Evolutionary conservation across 2,329 filamentous ascomycete genomes (phyloP), one percentile per base, ranked within the genome.

Genomic region (Colletotrichum trifolii): DNA sequence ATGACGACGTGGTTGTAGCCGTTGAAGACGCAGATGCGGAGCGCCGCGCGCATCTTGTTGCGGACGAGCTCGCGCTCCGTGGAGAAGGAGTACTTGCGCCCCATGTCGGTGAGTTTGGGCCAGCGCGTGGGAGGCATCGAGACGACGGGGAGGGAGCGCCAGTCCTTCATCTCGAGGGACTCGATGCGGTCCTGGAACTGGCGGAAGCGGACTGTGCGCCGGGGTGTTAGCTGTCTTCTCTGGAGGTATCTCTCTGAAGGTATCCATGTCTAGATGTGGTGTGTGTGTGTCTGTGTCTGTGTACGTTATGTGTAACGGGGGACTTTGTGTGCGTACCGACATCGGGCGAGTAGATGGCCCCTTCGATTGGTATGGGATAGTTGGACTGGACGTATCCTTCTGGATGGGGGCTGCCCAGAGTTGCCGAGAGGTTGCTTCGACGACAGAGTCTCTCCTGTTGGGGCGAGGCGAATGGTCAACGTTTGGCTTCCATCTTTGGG

Each of bases 41-140:
- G 84, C 2, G 90, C 88, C 1, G 87, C 86, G 25, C 88, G 86
- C 75, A 94, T 89, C 77, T 93, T 93, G 71, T 91, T 88, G 71
- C 84, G 85, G 78, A 92, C 91, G 74, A 93, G 83, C 69, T 91
- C 87, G 66, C 86, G 86, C 77, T 94, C 91, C 71, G 89, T 83
- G 4, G 83, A 81, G 75, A 94, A 94, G 0, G 89, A 91, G 76
- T 93, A 94, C 68, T 86, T 87, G 66, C 82, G 82, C n/a, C 88
- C 89, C 53, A 83, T 82, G 64, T 88, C 86, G 70, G 89, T 89
- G 43, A 94, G 84, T 76, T 93, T 93, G 15, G 91, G 91, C 77
- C 91, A 87, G 33, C 89, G 86, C 8, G 90, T 87, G 9, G 91
- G 90, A 25, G 89, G 86, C 17, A 93, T 88, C 2, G 90, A 92